phyloP scores from a whole-genome alignment of 768 basidiomycete genomes.

The Tricholoma furcatifolium region DNA sequence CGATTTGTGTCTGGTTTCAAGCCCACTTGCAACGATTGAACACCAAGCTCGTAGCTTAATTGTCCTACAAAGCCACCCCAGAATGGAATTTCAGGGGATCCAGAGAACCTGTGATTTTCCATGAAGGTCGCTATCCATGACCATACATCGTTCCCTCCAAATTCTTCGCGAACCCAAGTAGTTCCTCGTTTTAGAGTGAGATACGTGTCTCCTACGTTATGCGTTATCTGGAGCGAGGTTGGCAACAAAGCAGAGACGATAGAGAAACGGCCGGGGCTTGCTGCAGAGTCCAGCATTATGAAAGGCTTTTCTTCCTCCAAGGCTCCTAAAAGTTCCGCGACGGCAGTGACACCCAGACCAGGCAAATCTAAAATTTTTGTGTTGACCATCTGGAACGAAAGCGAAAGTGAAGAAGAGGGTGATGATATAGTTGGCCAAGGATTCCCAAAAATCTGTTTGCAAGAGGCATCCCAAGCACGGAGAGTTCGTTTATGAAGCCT shows the following conservation, averaged over 20 bases:
- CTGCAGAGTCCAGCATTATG: slow-evolving; percentile 73
- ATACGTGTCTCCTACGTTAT: slow-evolving; percentile 48
- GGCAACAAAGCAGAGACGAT: slow-evolving; percentile 64
- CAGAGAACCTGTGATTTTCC: slow-evolving; percentile 43
- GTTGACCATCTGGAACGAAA: slow-evolving; percentile 21
- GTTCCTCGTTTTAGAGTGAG: slow-evolving; percentile 45
- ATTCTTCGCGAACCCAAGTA: slow-evolving; percentile 33
- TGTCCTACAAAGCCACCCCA: slow-evolving; percentile 84
- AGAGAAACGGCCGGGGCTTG: slow-evolving; percentile 70
- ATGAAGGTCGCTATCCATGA: slow-evolving; percentile 74
- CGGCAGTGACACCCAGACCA: slow-evolving; percentile 36
- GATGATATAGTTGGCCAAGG: slow-evolving; percentile 55
- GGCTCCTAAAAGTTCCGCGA: slow-evolving; percentile 67
- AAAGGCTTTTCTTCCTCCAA: slow-evolving; percentile 59
- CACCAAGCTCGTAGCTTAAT: slow-evolving; percentile 79
- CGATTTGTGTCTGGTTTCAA: slow-evolving; percentile 20
- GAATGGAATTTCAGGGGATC: slow-evolving; percentile 58
- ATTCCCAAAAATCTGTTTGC: slow-evolving; percentile 39
- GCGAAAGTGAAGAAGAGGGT: slow-evolving; percentile 23
- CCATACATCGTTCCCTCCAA: slow-evolving; percentile 64
- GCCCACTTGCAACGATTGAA: slow-evolving; percentile 49
- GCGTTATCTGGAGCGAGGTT: slow-evolving; percentile 56
- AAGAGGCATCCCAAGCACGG: slow-evolving; percentile 38
- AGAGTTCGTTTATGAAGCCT: slow-evolving; percentile 33
- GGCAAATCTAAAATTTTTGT: slow-evolving; percentile 43